These are phyloP conservation scores for Aureobasidium sp. DNA, from an alignment of 2,329 filamentous ascomycete genomes.

Conservation along the genomic window DNA sequence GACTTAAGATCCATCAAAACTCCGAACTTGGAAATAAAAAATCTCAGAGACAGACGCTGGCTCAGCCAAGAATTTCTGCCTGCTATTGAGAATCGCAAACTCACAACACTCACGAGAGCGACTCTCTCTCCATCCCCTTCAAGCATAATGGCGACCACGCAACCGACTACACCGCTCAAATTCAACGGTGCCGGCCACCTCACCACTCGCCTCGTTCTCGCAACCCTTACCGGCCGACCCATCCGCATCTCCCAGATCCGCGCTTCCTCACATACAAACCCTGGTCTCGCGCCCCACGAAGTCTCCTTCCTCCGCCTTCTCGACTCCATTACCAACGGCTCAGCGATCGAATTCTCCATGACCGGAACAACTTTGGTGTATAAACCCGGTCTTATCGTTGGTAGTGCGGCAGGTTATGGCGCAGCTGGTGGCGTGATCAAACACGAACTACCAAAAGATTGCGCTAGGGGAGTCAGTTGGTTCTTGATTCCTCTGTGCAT, in stretches of 20 bases:
- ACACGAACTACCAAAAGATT: slow-evolving; percentile 81
- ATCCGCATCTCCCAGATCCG: slow-evolving; percentile 96
- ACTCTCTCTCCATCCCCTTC: neutral
- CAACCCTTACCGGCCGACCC: slow-evolving; percentile 90
- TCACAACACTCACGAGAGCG: neutral
- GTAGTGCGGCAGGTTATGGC: slow-evolving; percentile 79
- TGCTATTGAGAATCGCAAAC: neutral
- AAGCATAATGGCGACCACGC: slow-evolving; percentile 19
- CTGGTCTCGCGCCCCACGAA: slow-evolving; percentile 92
- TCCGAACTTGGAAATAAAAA: too few relatives aligned
- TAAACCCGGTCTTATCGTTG: slow-evolving; percentile 92
- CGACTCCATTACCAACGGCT: slow-evolving; percentile 95
- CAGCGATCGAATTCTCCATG: slow-evolving; percentile 94
- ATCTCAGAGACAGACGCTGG: too few relatives aligned
- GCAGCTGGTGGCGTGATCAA: slow-evolving; percentile 79
- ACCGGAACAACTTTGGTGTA: slow-evolving; percentile 95
- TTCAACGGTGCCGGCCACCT: slow-evolving; percentile 90
- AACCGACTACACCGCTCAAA: slow-evolving; percentile 31
- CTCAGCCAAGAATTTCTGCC: slow-evolving; percentile 3
- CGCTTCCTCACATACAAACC: slow-evolving; percentile 83
- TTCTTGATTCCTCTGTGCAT: slow-evolving; percentile 92
- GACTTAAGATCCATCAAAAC: too few relatives aligned
- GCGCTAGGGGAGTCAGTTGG: slow-evolving; percentile 87
- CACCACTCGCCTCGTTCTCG: slow-evolving; percentile 84
- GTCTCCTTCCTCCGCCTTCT: slow-evolving; percentile 96